Base-by-base conservation (phyloP, 2,329 filamentous ascomycete genomes). In the Paecilomyces niveus region DNA sequence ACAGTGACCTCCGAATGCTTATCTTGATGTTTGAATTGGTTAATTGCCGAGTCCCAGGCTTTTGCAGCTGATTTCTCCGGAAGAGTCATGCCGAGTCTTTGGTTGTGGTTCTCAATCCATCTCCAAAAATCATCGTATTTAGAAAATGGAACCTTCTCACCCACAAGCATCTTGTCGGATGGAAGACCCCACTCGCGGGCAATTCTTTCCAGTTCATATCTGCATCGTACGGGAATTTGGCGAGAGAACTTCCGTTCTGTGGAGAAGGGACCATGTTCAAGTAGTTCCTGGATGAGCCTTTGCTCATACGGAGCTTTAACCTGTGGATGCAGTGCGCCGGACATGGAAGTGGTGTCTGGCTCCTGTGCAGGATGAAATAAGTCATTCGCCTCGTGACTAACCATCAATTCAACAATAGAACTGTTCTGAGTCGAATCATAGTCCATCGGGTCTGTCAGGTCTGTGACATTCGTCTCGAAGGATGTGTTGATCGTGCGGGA, bases 141-240 rank as follows among this genome's bases (percentile, higher is more conserved):
- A n/a, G 64, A 63, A 39, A 64, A 64, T 0, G 66, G 59, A 13
- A 67, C 59, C 31, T 55, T 65, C 54, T 64, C 62, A 0, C 67
- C 67, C n/a, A 62, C 63, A 11, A 74, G 61, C 60, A 76, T 70
- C 5, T 60, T 55, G 7, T 70, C 58, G 11, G 68, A 62, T 1
- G 68, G 60, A 0, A 74, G 58, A 9, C 60, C 56, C 66, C 70
- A 74, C 4, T 64, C 62, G 18, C 68, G 62, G 22, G 66, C 69
- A 39, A 75, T 65, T 29, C 74, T 65, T 55, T 75, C 72, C 22
- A 75, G 55, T 54, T 76, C 74, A 57, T 76, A 76, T 15, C 74
- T 66, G 57, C 70, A 70, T 4, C 72, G 65, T 15, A 77, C 58
- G 3, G 72, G 65, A 18, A 75, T 61, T 9, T 61, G 68, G 3